Conservation (phyloP, 148 eudicot species). For the Silene conica region DNA sequence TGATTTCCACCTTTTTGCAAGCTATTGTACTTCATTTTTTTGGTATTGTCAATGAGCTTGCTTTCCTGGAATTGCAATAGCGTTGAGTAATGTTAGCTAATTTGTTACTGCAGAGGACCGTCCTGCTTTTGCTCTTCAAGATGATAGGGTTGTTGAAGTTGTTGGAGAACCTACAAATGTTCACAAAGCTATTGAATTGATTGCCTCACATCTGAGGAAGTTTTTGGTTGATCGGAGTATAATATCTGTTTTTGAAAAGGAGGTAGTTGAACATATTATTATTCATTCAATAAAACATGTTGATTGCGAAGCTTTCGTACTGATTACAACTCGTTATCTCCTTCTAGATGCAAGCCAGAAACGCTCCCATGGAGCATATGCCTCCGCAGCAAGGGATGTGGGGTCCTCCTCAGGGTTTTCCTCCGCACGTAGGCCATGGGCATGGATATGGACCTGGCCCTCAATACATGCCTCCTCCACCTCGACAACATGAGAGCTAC, state of each 20-base stretch:
- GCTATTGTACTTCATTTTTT: background rate
- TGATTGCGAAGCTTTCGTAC: background rate
- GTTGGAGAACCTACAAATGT: slow-evolving; percentile 72
- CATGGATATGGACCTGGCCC: slow-evolving; percentile 58
- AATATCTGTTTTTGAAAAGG: slow-evolving; percentile 68
- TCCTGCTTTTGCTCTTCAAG: slow-evolving; percentile 85
- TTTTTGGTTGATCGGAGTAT: slow-evolving; percentile 89
- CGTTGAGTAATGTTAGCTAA: background rate
- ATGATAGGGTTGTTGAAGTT: slow-evolving; percentile 86
- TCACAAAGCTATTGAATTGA: slow-evolving; percentile 73
- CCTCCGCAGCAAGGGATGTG: slow-evolving; percentile 56
- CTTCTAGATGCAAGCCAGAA: slow-evolving; percentile 74
- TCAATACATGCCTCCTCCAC: slow-evolving; percentile 68
- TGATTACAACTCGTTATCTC: background rate
- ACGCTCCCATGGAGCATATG: slow-evolving; percentile 53
- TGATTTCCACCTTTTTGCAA: background rate
- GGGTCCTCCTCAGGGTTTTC: slow-evolving; percentile 73
- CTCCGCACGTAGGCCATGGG: slow-evolving; percentile 49
- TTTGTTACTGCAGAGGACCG: slow-evolving; percentile 53
- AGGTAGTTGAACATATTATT: slow-evolving; percentile 32
- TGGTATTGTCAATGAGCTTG: background rate
- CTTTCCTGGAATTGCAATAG: background rate
- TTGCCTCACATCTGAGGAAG: slow-evolving; percentile 76
- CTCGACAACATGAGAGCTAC: slow-evolving; percentile 61
- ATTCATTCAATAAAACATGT: background rate